A percentile compares a stretch with the other conserved stretches of the same genome.
phyloP scores from a whole-genome alignment of 345 rosid species.

The Orychophragmus violaceus region DNA sequence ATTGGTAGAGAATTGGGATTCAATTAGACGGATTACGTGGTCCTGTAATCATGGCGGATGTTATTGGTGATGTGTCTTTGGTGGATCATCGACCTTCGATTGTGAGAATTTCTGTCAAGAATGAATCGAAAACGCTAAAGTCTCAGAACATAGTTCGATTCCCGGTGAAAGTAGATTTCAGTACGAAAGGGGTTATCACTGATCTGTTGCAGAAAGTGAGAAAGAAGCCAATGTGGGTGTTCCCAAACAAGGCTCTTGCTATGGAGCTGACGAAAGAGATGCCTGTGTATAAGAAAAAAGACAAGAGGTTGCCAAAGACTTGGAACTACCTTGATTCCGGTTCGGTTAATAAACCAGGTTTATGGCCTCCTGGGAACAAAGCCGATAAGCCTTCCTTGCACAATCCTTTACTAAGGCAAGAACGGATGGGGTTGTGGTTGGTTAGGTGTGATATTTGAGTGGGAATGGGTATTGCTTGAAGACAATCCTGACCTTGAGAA shows the following conservation, averaged over 20 bases:
- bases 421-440: constrained; percentile 98
- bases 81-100: constrained; percentile 47
- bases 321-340: constrained; percentile 46
- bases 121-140: constrained; percentile 34
- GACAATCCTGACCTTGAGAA: constrained; percentile 73
- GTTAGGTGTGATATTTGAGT: constrained; percentile 94
- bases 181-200: constrained; percentile 31
- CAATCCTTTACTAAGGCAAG: constrained; percentile 85
- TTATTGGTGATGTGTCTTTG: constrained; percentile 58
- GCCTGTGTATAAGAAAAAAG: constrained; percentile 52
- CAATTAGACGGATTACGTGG: constrained; percentile 14
- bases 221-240: constrained; percentile 19
- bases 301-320: constrained; percentile 37
- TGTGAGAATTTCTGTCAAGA: constrained; percentile 36
- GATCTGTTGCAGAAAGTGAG: constrained; percentile 34
- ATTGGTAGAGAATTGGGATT: constrained; percentile 16
- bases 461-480: constrained; percentile 90
- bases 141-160: constrained; percentile 27
- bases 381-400: constrained; percentile 79
- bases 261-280: constrained; percentile 69
- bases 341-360: constrained; percentile 46
- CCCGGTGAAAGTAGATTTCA: constrained; percentile 30
- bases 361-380: constrained; percentile 85
- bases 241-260: constrained; percentile 54
- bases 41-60: constrained; percentile 57